Conservation (phyloP, 352 stramenopile species). For the Saprolegnia parasitica region DNA sequence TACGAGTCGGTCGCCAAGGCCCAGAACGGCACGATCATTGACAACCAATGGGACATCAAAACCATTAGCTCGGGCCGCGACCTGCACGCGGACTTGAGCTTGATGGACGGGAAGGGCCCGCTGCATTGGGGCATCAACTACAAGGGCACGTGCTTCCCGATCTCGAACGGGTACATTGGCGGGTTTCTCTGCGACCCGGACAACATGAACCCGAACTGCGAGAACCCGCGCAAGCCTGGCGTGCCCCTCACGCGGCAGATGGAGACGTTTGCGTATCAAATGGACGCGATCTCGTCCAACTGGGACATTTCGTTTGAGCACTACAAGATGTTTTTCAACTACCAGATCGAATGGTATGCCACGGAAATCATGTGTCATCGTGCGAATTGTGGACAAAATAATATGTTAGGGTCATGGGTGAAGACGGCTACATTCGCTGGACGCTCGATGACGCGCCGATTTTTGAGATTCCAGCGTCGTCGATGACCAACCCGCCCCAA, state of each 20-base stretch:
- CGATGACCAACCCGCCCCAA: conserved; percentile 41
- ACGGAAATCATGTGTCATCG: too few species aligned
- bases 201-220: conserved; percentile 41
- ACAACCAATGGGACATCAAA: conserved; percentile 43
- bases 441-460: conserved; percentile 71
- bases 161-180: conserved; percentile 52
- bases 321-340: conserved; percentile 53
- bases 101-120: conserved; percentile 33
- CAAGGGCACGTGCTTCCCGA: conserved; percentile 57
- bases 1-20: conserved; percentile 34
- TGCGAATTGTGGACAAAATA: too few species aligned
- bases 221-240: conserved; percentile 30
- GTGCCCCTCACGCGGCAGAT: conserved; percentile 49
- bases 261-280: conserved; percentile 46
- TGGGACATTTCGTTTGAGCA: conserved; percentile 59
- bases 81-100: conserved; percentile 39
- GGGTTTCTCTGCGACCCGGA: conserved; percentile 48
- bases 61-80: conserved; percentile 46
- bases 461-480: conserved; percentile 64
- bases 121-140: conserved; percentile 55
- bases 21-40: conserved; percentile 29
- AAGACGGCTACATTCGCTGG: conserved; percentile 44
- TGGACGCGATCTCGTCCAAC: conserved; percentile 80
- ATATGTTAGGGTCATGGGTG: conserved; percentile 47
- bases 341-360: conserved; percentile 36